Conservation (phyloP, 2,329 filamentous ascomycete species). For the Cladophialophora chaetospira region DNA sequence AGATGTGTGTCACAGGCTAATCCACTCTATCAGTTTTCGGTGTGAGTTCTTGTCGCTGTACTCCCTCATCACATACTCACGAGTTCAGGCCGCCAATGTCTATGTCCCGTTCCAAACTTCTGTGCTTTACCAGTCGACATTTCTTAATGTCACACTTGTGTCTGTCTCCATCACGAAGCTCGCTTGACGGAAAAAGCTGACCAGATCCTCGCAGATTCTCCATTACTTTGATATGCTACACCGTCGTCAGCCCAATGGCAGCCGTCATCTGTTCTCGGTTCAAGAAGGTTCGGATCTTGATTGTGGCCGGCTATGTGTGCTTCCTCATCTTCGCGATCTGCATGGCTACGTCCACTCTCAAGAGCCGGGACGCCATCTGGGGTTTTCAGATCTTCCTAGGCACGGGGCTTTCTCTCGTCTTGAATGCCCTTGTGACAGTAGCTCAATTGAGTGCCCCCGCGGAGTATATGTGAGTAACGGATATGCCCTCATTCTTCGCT, state of each 20-base stretch:
- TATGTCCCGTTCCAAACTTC: slow-evolving; percentile 16
- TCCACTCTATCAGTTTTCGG: slow-evolving; percentile 9
- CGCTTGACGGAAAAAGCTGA: not conserved
- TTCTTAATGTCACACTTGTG: slow-evolving; percentile 10
- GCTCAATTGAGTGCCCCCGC: slow-evolving; percentile 23
- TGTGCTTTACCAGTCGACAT: slow-evolving; percentile 9
- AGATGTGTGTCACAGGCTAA: not conserved
- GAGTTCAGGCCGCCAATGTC: slow-evolving; percentile 15
- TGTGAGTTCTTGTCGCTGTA: not conserved
- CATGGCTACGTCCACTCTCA: slow-evolving; percentile 16
- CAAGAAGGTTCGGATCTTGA: slow-evolving; percentile 10
- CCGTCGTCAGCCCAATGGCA: slow-evolving; percentile 6
- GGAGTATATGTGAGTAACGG: slow-evolving; percentile 10
- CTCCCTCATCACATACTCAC: not conserved
- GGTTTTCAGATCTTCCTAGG: slow-evolving; percentile 20
- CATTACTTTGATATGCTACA: slow-evolving; percentile 11
- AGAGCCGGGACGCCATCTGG: slow-evolving; percentile 17
- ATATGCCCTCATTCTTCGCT: not conserved
- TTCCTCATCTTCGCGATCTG: slow-evolving; percentile 9
- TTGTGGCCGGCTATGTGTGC: slow-evolving; percentile 7
- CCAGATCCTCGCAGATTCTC: slow-evolving; percentile 1
- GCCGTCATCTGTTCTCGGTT: slow-evolving; percentile 12
- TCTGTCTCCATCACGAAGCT: not conserved
- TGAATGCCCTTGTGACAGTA: slow-evolving; percentile 15
- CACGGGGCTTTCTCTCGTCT: slow-evolving; percentile 12